Conservation (phyloP, 2,329 filamentous ascomycete genomes). For the Trichothecium sympodiale region DNA sequence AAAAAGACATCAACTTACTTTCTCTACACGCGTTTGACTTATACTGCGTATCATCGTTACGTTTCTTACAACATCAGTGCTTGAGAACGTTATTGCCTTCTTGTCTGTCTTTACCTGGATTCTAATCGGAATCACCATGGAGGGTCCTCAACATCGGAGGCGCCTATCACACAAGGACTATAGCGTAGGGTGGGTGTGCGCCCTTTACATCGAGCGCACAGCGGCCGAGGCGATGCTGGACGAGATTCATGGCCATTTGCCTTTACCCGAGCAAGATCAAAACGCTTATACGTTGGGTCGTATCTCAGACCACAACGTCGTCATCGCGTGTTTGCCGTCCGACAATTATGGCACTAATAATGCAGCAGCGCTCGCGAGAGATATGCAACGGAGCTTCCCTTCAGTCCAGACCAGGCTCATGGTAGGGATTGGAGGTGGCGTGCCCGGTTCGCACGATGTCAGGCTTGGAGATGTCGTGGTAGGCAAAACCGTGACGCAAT, state of each 20-base stretch:
- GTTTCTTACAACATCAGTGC: no score
- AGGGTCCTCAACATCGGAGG: no score
- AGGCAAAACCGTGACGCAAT: background rate
- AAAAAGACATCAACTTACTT: no score
- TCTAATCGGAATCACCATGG: no score
- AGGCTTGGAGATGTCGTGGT: background rate
- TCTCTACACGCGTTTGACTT: no score
- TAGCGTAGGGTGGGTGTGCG: conserved; percentile 12
- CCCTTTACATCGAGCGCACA: conserved; percentile 8
- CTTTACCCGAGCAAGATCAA: background rate
- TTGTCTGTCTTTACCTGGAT: no score
- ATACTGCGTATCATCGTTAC: no score
- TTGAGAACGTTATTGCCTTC: no score
- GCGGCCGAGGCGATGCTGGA: conserved; percentile 13
- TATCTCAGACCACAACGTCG: conserved; percentile 8
- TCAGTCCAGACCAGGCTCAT: conserved; percentile 8
- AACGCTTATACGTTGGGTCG: conserved; percentile 9
- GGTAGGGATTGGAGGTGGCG: conserved; percentile 17
- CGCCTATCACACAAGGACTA: no score
- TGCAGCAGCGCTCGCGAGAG: conserved; percentile 6
- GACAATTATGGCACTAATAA: conserved; percentile 8
- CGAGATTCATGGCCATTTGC: conserved; percentile 8
- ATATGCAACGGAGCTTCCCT: conserved; percentile 8
- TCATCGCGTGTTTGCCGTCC: conserved; percentile 7
- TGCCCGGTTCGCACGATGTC: conserved; percentile 5